Evolutionary conservation across 495 filamentous ascomycete species (phyloP).

Genomic region (Tuber magnatum): DNA sequence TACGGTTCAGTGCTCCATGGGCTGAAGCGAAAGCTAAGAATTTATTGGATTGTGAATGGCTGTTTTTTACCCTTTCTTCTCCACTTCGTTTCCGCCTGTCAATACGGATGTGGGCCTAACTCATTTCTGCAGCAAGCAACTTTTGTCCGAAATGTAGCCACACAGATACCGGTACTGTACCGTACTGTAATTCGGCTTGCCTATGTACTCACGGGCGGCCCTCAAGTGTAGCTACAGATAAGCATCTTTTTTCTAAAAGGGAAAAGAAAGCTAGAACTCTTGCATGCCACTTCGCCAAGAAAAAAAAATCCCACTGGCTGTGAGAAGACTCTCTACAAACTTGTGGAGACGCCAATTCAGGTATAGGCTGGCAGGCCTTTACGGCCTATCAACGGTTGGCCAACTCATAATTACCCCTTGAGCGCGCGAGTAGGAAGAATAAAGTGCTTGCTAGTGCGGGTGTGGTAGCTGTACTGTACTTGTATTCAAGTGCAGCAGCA

Average conservation of each 20-base stretch:
- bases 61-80: neutral
- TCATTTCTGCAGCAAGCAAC: neutral
- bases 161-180: slow-evolving; percentile 2
- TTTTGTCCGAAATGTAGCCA: neutral
- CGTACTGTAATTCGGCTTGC: neutral
- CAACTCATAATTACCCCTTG: neutral
- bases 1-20: neutral
- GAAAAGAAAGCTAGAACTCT: slow-evolving; percentile 6
- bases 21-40: neutral
- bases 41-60: neutral
- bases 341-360: slow-evolving; percentile 10
- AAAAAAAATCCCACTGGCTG: slow-evolving; percentile 8
- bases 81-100: neutral
- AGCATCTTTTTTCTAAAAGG: slow-evolving; percentile 20
- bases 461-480: neutral
- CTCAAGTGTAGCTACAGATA: slow-evolving; percentile 12
- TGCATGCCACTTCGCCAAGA: neutral
- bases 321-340: neutral
- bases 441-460: neutral
- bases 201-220: neutral
- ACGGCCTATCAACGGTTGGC: neutral
- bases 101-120: neutral
- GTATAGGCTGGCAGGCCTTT: neutral
- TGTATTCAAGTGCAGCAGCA: neutral
- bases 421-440: neutral